Evolutionary conservation across 140 eudicot species (phyloP).

Genomic region (Anethum foeniculum): DNA sequence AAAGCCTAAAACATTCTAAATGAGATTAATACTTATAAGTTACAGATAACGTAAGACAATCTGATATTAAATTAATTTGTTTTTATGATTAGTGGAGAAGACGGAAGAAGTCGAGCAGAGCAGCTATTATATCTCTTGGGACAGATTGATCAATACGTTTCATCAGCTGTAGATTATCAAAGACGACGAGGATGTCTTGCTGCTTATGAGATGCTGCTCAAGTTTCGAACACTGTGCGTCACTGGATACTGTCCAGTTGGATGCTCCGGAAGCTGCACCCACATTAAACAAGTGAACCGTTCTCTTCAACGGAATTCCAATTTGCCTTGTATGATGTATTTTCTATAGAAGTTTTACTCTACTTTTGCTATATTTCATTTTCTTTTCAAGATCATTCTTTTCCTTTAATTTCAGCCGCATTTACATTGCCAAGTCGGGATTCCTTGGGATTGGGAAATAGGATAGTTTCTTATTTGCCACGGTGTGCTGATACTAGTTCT

Average conservation of each 20-base stretch:
- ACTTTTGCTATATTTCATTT: neutral
- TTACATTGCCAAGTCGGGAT: constrained; percentile 88
- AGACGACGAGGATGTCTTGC: constrained; percentile 90
- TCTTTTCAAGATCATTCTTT: neutral
- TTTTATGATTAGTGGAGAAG: constrained; percentile 69
- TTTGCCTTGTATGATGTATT: constrained; percentile 52
- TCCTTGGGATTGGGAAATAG: constrained; percentile 86
- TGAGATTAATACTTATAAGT: neutral
- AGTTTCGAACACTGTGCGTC: constrained; percentile 73
- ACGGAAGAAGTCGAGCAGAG: constrained; percentile 97
- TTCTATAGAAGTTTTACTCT: neutral
- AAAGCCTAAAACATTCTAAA: neutral
- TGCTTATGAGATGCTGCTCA: constrained; percentile 77
- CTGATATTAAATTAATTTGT: neutral
- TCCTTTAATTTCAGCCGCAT: constrained; percentile 56
- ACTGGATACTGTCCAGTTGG: constrained; percentile 86
- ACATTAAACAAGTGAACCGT: constrained; percentile 62
- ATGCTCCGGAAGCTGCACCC: constrained; percentile 80
- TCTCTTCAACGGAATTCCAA: constrained; percentile 43
- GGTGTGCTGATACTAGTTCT: constrained; percentile 92
- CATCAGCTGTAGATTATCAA: constrained; percentile 80
- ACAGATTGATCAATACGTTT: constrained; percentile 85
- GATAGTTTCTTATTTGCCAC: constrained; percentile 78
- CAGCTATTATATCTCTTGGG: constrained; percentile 81
- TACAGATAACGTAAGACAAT: neutral